Conservation (phyloP, 352 stramenopile species). For the Pythium dissimile region DNA sequence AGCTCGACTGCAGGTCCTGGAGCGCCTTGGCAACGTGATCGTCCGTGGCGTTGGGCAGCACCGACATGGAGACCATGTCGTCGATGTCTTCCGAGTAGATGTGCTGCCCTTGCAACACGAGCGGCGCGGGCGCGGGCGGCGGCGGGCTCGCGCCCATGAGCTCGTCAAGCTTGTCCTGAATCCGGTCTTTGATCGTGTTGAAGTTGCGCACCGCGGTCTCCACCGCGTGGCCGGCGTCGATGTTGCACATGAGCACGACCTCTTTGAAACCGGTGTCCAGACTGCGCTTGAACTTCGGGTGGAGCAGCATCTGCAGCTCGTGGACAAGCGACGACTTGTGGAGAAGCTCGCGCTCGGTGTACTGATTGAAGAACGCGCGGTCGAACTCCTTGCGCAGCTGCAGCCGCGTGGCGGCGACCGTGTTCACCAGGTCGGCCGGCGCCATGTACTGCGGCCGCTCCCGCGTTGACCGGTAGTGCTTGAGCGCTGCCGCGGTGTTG, state of each 20-base stretch:
- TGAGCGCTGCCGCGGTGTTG: background rate
- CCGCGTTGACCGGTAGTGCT: background rate
- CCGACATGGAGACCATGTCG: background rate
- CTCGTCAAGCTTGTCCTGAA: background rate
- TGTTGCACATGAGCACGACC: slow-evolving; percentile 4
- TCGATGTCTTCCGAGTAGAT: slow-evolving; percentile 3
- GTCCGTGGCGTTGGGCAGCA: background rate
- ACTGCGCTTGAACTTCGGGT: slow-evolving; percentile 4
- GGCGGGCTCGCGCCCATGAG: background rate
- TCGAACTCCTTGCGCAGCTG: slow-evolving; percentile 5
- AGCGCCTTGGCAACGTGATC: background rate
- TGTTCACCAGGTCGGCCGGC: background rate
- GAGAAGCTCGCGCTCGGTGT: background rate
- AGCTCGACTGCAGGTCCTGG: background rate
- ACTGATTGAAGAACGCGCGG: background rate
- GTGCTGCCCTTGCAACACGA: background rate
- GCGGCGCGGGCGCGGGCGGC: background rate
- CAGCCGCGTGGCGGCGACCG: background rate
- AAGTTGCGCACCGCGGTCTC: background rate
- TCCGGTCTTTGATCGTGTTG: background rate
- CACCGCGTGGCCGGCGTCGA: background rate
- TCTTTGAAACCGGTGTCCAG: background rate
- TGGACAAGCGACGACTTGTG: background rate
- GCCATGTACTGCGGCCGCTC: background rate
- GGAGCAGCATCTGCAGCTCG: slow-evolving; percentile 13